Evolutionary conservation across 352 stramenopile species (phyloP).

Genomic region (Globisporangium yorkense): DNA sequence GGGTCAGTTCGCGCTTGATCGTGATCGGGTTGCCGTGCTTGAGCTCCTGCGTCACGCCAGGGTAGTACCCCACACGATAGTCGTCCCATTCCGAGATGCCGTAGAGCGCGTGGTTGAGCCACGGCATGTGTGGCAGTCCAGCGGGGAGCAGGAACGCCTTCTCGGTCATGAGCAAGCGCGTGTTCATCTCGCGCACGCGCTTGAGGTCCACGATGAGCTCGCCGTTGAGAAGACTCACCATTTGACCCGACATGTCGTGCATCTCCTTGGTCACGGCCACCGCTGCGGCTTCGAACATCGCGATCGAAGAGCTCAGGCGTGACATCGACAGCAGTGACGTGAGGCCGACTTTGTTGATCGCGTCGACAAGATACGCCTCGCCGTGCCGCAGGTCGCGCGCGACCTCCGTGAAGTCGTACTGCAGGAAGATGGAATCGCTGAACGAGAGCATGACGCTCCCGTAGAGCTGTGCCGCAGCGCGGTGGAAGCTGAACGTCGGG

Average conservation of each 20-base stretch:
- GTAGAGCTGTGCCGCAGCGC: slow-evolving; percentile 71
- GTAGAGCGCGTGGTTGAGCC: slow-evolving; percentile 77
- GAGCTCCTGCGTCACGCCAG: slow-evolving; percentile 68
- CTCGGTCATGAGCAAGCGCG: slow-evolving; percentile 73
- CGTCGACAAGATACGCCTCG: slow-evolving; percentile 45
- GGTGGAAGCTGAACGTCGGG: slow-evolving; percentile 66
- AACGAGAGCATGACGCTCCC: slow-evolving; percentile 72
- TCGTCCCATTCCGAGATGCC: slow-evolving; percentile 84
- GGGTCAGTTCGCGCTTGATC: slow-evolving; percentile 71
- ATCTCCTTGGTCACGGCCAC: slow-evolving; percentile 51
- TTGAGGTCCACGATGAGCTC: slow-evolving; percentile 71
- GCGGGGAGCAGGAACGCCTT: slow-evolving; percentile 70
- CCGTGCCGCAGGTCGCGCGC: slow-evolving; percentile 62
- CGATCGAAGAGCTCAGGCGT: slow-evolving; percentile 53
- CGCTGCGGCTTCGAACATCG: slow-evolving; percentile 54
- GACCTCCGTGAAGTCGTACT: slow-evolving; percentile 82
- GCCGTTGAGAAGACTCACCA: slow-evolving; percentile 52
- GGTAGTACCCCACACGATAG: slow-evolving; percentile 72
- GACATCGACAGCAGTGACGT: slow-evolving; percentile 27
- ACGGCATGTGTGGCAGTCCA: slow-evolving; percentile 64
- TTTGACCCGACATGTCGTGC: slow-evolving; percentile 43
- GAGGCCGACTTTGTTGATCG: slow-evolving; percentile 31
- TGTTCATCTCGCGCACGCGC: slow-evolving; percentile 80
- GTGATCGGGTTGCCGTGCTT: slow-evolving; percentile 60
- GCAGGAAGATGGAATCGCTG: slow-evolving; percentile 74